Percentiles rank a stretch among this genome's conserved stretches.
Conservation (phyloP, 345 rosid genomes). For the Draba incana region DNA sequence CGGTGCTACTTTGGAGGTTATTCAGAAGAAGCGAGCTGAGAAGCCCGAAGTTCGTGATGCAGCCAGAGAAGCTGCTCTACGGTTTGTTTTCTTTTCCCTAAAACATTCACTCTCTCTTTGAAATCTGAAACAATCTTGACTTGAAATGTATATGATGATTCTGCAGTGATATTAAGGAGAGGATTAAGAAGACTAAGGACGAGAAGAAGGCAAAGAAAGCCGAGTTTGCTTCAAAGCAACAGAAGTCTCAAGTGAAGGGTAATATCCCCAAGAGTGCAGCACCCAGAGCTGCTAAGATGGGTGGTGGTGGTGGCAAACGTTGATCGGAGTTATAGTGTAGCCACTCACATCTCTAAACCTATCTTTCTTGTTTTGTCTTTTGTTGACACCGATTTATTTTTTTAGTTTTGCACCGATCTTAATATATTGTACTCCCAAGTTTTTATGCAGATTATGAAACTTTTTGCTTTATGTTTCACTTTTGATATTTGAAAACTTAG, state of each 20-base stretch:
- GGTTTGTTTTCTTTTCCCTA: slow-evolving; percentile 42
- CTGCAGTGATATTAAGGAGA: slow-evolving; percentile 76
- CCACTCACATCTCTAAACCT: slow-evolving; percentile 22
- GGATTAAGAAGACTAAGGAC: slow-evolving; percentile 82
- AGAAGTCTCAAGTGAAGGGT: slow-evolving; percentile 57
- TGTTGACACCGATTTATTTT: slow-evolving; percentile 5
- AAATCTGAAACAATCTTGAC: background rate
- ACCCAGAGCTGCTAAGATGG: slow-evolving; percentile 63
- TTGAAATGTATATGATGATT: background rate
- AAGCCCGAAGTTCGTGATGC: slow-evolving; percentile 86
- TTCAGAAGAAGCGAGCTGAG: slow-evolving; percentile 74
- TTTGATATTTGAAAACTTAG: background rate
- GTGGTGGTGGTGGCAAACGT: slow-evolving; percentile 88
- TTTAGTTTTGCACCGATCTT: slow-evolving; percentile 29
- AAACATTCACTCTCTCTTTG: background rate
- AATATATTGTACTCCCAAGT: slow-evolving; percentile 25
- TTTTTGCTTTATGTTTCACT: background rate
- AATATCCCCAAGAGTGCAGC: slow-evolving; percentile 50
- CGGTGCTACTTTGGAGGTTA: slow-evolving; percentile 72
- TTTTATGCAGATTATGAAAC: slow-evolving; percentile 18
- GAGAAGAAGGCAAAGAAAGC: slow-evolving; percentile 90
- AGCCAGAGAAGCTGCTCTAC: slow-evolving; percentile 71
- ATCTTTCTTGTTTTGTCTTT: slow-evolving; percentile 9
- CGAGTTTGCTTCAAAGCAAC: slow-evolving; percentile 58
- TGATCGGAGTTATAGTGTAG: slow-evolving; percentile 38